Evolutionary conservation across 1,284 basidiomycete genomes (phyloP).

Genomic region (Papiliotrema terrestris): DNA sequence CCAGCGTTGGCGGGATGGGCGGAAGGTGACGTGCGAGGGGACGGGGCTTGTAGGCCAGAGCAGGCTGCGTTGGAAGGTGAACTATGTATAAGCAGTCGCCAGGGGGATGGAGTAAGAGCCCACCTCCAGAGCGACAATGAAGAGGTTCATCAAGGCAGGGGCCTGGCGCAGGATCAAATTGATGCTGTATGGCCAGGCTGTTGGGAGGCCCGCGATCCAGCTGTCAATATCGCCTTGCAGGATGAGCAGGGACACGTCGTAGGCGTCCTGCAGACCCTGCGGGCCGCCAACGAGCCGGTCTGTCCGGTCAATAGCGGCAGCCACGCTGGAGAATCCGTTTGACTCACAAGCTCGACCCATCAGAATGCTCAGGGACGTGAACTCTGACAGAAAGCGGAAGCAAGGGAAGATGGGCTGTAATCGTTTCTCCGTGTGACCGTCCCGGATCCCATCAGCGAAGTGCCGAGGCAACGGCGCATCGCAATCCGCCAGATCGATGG

Average conservation of each 20-base stretch:
- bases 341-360: slow-evolving; percentile 16
- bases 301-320: not conserved
- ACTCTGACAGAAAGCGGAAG: slow-evolving; percentile 14
- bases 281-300: slow-evolving; percentile 9
- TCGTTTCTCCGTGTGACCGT: slow-evolving; percentile 2
- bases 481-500: slow-evolving; percentile 17
- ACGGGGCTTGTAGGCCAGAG: slow-evolving; percentile 13
- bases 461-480: slow-evolving; percentile 12
- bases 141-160: slow-evolving; percentile 11
- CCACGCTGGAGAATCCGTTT: too few species aligned
- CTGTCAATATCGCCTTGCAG: slow-evolving; percentile 14
- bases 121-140: slow-evolving; percentile 14
- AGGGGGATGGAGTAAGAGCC: not conserved
- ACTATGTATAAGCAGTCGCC: slow-evolving; percentile 2
- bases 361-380: slow-evolving; percentile 15
- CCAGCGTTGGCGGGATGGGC: slow-evolving; percentile 11
- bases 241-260: slow-evolving; percentile 10
- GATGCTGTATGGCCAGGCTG: slow-evolving; percentile 12
- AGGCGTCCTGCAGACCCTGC: slow-evolving; percentile 5
- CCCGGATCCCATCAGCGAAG: slow-evolving; percentile 14
- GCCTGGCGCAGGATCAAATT: slow-evolving; percentile 10
- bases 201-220: slow-evolving; percentile 14
- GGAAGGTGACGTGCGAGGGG: slow-evolving; percentile 15
- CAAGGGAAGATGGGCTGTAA: slow-evolving; percentile 9
- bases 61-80: slow-evolving; percentile 15